phyloP scores from a whole-genome alignment of 257 asterid genomes.

The Solanum gracilifrons region DNA sequence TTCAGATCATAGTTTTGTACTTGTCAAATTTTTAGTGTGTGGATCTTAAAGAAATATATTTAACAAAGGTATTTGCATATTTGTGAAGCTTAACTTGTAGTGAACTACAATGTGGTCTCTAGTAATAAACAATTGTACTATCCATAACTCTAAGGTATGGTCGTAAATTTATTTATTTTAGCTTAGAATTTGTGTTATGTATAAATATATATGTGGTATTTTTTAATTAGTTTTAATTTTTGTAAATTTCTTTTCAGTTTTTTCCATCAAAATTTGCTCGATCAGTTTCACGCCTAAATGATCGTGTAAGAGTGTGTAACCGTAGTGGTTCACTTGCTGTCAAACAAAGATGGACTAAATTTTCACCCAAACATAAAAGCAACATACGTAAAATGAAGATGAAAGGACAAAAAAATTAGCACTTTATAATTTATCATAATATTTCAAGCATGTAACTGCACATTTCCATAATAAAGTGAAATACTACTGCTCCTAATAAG shows the following conservation, averaged over 20 bases:
- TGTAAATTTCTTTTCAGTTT: constrained; percentile 25
- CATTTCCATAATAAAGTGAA: no score
- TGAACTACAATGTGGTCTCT: no score
- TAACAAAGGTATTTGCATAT: background rate
- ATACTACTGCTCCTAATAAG: no score
- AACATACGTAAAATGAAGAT: no score
- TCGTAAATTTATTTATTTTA: background rate
- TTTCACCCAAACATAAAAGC: constrained; percentile 20
- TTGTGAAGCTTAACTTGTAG: background rate
- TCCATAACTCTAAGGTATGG: background rate
- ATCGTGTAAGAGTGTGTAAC: constrained; percentile 21
- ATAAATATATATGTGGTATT: background rate
- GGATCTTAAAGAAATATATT: no score
- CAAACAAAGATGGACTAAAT: constrained; percentile 39
- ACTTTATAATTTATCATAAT: no score
- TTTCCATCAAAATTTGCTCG: constrained; percentile 39
- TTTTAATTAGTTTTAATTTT: background rate
- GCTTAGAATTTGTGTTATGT: background rate
- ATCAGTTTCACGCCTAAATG: constrained; percentile 9
- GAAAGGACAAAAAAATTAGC: no score
- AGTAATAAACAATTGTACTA: background rate
- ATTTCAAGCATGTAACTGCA: no score
- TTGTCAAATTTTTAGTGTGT: no score
- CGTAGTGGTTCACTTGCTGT: constrained; percentile 25
- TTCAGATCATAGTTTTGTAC: no score